Base-by-base conservation (phyloP, 2,329 filamentous ascomycete species). In the Aquanectria penicillioides region DNA sequence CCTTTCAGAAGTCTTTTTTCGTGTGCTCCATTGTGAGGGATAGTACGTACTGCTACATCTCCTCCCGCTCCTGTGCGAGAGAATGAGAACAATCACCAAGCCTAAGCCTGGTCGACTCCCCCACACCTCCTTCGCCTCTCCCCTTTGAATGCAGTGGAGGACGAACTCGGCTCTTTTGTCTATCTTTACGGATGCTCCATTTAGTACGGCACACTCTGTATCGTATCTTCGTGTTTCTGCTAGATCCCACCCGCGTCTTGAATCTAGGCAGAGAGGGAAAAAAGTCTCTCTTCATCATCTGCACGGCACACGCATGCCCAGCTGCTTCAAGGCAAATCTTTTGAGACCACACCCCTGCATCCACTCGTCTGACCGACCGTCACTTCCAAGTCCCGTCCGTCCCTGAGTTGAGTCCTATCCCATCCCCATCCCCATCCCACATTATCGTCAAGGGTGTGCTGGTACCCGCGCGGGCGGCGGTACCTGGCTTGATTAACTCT, bases 401-500 rank as follows among this genome's bases (percentile, higher is more conserved):
- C 46, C 51, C 46, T 43, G 26, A 41, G 54, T 50, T 53, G 49
- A 36, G 38, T 53, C 49, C 49, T 44, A 53, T 31, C n/a, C 28
- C 49, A 44, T 36, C 48, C 48, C 48, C 48, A 51, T 51, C 34
- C 31, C 52, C 44, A 46, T 56, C 37, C 55, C 47, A 48, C 55
- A 53, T 44, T 40, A 46, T 52, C 29, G 38, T n/a, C 51, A 57
- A 50, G 55, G 47, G 34, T 57, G 54, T 40, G 55, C 46, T 50
- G 38, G 54, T 51, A 59, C 47, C 52, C 34, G 56, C 36, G 18
- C 29, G 34, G 46, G 44, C 25, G 25, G 51, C 36, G 55, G 49
- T 61, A 55, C 59, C 43, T 61, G 51, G 51, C 26, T 52, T 52
- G 40, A 46, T 37, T 52, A 47, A 49, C 40, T 33, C 53, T 57